Evolutionary conservation across 768 basidiomycete species (phyloP), one percentile per base, ranked within the genome.

Genomic region (Tulasnella calospora): DNA sequence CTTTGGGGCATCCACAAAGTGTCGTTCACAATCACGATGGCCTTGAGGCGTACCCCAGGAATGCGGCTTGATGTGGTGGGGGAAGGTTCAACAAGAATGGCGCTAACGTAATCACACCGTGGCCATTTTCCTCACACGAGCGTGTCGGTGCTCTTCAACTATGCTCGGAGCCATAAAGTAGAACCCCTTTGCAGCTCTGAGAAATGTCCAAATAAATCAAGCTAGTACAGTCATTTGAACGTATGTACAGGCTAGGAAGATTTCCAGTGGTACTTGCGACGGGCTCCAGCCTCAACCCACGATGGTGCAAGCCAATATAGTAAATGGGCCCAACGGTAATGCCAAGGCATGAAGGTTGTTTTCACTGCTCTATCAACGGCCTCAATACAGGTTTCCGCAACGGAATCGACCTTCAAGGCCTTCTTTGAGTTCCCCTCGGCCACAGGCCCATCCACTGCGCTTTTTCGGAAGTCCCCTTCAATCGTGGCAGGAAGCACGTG

Each of bases 401-500:
- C 92, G 3, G 82, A 86, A 0, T 87, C 89, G 33, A 87, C 83
- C 82, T 88, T 91, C 33, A 95, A 51, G 15, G 73, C 80, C 35
- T 73, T 75, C 21, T 77, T 71, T 13, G 78, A 30, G 81, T 90
- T 89, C 51, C 86, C 84, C n/a, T 83, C 82, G 10, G 82, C 81
- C 17, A 86, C 86, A 9, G 86, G 84, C n/a, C 84, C 85, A 81
- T 95, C 92, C 15, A 93, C 91, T 0, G 94, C 93, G 2, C 91
- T 91, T 0, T 90, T 88, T n/a, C 94, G 90, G 84, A 95, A 95
- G 81, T 88, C 70, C 13, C 79, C 79, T 81, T 80, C 77, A 40
- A 95, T 88, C 15, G 93, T 94, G 44, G 87, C 87, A 10, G 93
- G 93, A 3, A 94, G 83, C 81, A 92, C 81, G 78, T 86, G 86